phyloP scores from a whole-genome alignment of 768 basidiomycete species.

The Chlorophyllum brunneum region DNA sequence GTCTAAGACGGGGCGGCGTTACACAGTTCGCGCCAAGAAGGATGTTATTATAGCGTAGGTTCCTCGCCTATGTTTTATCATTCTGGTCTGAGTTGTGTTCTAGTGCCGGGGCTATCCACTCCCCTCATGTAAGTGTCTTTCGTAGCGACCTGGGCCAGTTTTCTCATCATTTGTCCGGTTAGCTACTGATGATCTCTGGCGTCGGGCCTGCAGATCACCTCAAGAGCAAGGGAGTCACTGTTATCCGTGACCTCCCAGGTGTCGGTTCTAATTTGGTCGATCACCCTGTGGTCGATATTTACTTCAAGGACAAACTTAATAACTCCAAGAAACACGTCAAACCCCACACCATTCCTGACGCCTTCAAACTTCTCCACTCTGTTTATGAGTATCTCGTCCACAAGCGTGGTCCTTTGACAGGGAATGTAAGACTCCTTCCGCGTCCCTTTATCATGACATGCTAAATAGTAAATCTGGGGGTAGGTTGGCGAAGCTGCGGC shows the following conservation, averaged over 20 bases:
- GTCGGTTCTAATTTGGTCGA: constrained; percentile 76
- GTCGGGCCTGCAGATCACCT: constrained; percentile 67
- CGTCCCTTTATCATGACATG: neutral
- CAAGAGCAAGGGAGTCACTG: constrained; percentile 44
- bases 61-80: neutral
- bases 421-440: constrained; percentile 42
- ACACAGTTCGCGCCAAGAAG: constrained; percentile 38
- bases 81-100: neutral
- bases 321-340: constrained; percentile 36
- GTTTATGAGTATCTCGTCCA: constrained; percentile 39
- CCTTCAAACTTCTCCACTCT: constrained; percentile 27
- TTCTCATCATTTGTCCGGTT: neutral
- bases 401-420: constrained; percentile 46
- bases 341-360: constrained; percentile 23
- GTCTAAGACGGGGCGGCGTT: constrained; percentile 29
- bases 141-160: neutral
- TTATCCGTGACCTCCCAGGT: constrained; percentile 61
- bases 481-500: constrained; percentile 48
- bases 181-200: constrained; percentile 73
- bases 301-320: constrained; percentile 48
- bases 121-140: constrained; percentile 39
- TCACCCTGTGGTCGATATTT: constrained; percentile 53
- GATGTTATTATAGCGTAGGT: constrained; percentile 58
- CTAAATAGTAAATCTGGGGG: neutral
- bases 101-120: constrained; percentile 58